Conservation (phyloP, 257 asterid species). For the Ocimum tenuiflorum region DNA sequence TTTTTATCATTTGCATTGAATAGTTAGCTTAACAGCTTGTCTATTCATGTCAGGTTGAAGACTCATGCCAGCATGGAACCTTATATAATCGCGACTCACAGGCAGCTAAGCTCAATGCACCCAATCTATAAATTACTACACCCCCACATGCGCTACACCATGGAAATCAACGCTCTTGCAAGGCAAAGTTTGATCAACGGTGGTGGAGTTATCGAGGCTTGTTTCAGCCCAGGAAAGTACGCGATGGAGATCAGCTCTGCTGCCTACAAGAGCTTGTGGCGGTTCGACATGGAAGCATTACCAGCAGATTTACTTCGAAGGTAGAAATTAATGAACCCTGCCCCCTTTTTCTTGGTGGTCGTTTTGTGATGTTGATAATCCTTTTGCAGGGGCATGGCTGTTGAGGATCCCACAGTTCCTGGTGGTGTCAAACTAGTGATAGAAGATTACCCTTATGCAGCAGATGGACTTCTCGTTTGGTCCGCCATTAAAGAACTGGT, state of each 20-base stretch:
- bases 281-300: conserved; percentile 74
- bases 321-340: conserved; percentile 35
- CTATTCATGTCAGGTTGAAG: conserved; percentile 56
- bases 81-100: conserved; percentile 70
- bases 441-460: conserved; percentile 92
- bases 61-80: conserved; percentile 95
- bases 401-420: conserved; percentile 71
- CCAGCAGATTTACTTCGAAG: conserved; percentile 75
- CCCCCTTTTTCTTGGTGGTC: background rate
- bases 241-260: conserved; percentile 85
- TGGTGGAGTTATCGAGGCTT: conserved; percentile 81
- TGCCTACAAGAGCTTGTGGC: conserved; percentile 77
- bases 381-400: conserved; percentile 82
- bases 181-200: conserved; percentile 77
- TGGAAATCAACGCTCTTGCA: conserved; percentile 90
- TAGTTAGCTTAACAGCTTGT: too few relatives aligned
- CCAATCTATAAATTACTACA: conserved; percentile 69
- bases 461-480: conserved; percentile 91
- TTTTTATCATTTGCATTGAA: too few relatives aligned
- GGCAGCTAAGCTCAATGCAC: conserved; percentile 86
- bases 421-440: conserved; percentile 69
- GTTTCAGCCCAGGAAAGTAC: conserved; percentile 76
- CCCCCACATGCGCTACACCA: conserved; percentile 84
- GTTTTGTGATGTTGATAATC: too few relatives aligned
- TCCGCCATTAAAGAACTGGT: conserved; percentile 67